Percentiles rank a stretch among this genome's conserved stretches.
Evolutionary conservation across 2,329 filamentous ascomycete genomes (phyloP).

Genomic region (Didymella glomerata): DNA sequence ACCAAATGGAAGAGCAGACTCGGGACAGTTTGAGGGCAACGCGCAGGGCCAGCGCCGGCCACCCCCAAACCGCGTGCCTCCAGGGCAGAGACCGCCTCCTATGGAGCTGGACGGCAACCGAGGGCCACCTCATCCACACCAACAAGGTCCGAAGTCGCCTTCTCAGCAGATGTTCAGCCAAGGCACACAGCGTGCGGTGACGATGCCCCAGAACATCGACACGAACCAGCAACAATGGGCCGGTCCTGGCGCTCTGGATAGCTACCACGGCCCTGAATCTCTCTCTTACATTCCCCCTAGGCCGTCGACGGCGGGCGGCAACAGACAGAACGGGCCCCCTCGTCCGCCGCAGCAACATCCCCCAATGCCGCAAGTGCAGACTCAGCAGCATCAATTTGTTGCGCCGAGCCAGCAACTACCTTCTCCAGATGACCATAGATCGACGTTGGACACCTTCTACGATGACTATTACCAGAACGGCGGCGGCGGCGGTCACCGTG

Average conservation of each 20-base stretch:
- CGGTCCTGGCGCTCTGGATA: conserved; percentile 44
- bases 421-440: conserved; percentile 43
- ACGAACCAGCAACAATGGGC: conserved; percentile 44
- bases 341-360: conserved; percentile 41
- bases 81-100: conserved; percentile 37
- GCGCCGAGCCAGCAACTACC: conserved; percentile 32
- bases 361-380: conserved; percentile 39
- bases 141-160: conserved; percentile 37
- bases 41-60: conserved; percentile 39
- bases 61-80: conserved; percentile 36
- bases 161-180: conserved; percentile 42
- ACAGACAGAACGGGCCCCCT: conserved; percentile 32
- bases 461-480: conserved; percentile 57
- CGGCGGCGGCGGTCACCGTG: conserved; percentile 33
- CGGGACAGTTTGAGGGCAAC: conserved; percentile 46
- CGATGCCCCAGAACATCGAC: conserved; percentile 48
- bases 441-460: conserved; percentile 61
- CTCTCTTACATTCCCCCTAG: conserved; percentile 47
- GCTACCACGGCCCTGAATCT: conserved; percentile 50
- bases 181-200: conserved; percentile 47
- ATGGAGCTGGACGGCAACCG: conserved; percentile 31
- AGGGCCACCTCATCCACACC: conserved; percentile 27
- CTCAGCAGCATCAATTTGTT: conserved; percentile 32
- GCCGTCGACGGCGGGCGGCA: conserved; percentile 48
- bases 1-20: conserved; percentile 43